Percentiles rank a stretch among this genome's conserved stretches.
phyloP scores from a whole-genome alignment of 768 basidiomycete genomes.

The Xerocomellus amylosporus region DNA sequence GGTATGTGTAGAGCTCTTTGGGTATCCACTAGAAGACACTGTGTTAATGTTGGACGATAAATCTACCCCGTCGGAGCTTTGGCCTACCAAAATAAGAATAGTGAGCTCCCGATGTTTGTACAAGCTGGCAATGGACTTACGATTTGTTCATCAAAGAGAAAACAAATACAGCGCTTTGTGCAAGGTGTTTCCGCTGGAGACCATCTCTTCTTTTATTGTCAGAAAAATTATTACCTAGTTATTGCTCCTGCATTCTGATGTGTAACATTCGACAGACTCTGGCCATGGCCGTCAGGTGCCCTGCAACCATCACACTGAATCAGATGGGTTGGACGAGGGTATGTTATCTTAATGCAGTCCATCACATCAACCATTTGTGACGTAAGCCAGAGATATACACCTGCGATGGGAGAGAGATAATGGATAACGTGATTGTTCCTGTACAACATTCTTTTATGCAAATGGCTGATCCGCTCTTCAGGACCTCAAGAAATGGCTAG shows the following conservation, averaged over 20 bases:
- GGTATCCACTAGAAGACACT: conserved; percentile 40
- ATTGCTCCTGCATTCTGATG: neutral
- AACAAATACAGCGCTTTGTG: conserved; percentile 44
- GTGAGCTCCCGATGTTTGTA: conserved; percentile 28
- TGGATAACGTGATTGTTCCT: conserved; percentile 21
- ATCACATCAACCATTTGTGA: neutral
- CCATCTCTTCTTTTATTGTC: conserved; percentile 58
- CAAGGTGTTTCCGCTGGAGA: conserved; percentile 45
- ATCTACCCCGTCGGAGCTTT: conserved; percentile 22
- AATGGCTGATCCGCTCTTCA: conserved; percentile 10
- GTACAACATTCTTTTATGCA: conserved; percentile 37
- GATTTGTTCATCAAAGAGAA: conserved; percentile 31
- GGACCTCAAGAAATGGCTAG: conserved; percentile 24
- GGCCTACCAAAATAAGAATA: conserved; percentile 46
- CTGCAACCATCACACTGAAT: conserved; percentile 43
- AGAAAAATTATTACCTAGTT: neutral
- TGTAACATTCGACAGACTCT: conserved; percentile 36
- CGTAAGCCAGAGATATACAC: conserved; percentile 8
- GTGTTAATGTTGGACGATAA: conserved; percentile 42
- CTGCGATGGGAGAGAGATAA: conserved; percentile 13
- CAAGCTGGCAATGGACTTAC: neutral
- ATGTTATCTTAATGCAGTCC: neutral
- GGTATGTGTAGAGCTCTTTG: conserved; percentile 32
- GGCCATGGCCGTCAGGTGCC: conserved; percentile 49
- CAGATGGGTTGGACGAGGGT: conserved; percentile 57